Evolutionary conservation across 73 alveolate genomes (phyloP), one percentile per base, ranked within the genome.

Genomic region (Uronychia binucleata): DNA sequence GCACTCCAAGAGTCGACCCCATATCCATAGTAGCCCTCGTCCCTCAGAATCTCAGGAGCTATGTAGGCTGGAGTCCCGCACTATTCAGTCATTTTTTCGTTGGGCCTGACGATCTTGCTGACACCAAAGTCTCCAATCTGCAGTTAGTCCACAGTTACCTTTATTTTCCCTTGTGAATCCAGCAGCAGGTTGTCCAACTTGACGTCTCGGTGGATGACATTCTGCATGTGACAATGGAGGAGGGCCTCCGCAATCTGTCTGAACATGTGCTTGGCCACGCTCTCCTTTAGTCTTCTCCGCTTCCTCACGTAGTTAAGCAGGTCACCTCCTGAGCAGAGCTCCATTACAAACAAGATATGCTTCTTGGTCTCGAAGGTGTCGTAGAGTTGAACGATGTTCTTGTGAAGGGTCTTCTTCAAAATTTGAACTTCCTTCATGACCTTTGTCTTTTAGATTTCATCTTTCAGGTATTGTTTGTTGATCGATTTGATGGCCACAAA

Each of bases 271-370:
- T 88, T 82, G 28, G 88, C 87, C 0, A n/a, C 28, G 25, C 77
- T 81, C 75, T 88, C 94, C 29, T 78, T 84, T 1, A 88, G 93
- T 77, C 91, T 93, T 78, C 95, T 93, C 13, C 96, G 74, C 46
- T 74, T 86, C 46, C 96, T 86, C 34, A 90, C 96, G 59, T 86
- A 90, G 58, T 90, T 90, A 13, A 90, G 78, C 46, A 95, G 85
- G 59, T 95, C 99, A 26, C 99, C 99, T 77, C 99, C 99, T 34
- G 93, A 81, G 32, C 94, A 86, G 33, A 88, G 89, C 87, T 98
- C 99, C 98, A 98, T 98, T 26, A 98, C 98, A 76, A 98, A 93
- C 46, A 98, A 94, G 11, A 98, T 96, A 76, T 98, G 98, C 84
- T 95, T 94, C 58, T 92, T 90, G 0, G 98, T 94, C 83, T 97